phyloP scores from a whole-genome alignment of 208 protist species.

The Angomonas desouzai region DNA sequence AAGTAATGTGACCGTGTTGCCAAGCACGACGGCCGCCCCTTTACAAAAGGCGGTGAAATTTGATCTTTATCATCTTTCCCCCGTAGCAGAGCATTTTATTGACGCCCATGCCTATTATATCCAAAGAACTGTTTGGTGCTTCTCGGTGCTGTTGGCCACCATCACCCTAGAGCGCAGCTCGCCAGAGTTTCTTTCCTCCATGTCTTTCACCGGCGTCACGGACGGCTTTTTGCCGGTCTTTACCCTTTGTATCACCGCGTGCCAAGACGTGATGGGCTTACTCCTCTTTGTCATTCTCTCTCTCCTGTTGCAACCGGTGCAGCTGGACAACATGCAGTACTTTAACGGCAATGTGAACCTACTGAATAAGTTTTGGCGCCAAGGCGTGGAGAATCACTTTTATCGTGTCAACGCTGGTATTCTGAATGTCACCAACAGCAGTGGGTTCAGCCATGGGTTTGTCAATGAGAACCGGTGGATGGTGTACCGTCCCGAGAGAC shows the following conservation, averaged over 20 bases:
- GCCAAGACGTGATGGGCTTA: slow-evolving; percentile 21
- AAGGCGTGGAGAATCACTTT: slow-evolving; percentile 8
- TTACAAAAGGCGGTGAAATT: background rate
- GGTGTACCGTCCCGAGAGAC: background rate
- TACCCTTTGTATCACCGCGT: slow-evolving; percentile 21
- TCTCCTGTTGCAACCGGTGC: slow-evolving; percentile 3
- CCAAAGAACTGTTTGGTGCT: slow-evolving; percentile 16
- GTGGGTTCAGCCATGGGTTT: background rate
- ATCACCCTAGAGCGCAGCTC: slow-evolving; percentile 27
- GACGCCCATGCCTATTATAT: slow-evolving; percentile 11
- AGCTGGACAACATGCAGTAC: slow-evolving; percentile 9
- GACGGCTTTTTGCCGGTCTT: slow-evolving; percentile 18
- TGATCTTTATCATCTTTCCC: slow-evolving; percentile 1
- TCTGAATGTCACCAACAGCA: background rate
- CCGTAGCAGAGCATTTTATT: slow-evolving; percentile 14
- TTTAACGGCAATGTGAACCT: background rate
- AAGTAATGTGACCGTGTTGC: background rate
- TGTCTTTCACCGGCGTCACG: slow-evolving; percentile 17
- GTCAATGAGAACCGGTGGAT: slow-evolving; percentile 1
- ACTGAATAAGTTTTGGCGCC: slow-evolving; percentile 7
- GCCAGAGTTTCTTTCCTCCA: slow-evolving; percentile 22
- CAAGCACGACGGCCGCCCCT: background rate
- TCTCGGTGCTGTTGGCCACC: slow-evolving; percentile 19
- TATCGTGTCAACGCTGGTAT: background rate
- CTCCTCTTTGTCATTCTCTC: slow-evolving; percentile 21